These are phyloP conservation scores for Anethum foeniculum DNA, from an alignment of 140 eudicot species.

Conservation along the genomic window DNA sequence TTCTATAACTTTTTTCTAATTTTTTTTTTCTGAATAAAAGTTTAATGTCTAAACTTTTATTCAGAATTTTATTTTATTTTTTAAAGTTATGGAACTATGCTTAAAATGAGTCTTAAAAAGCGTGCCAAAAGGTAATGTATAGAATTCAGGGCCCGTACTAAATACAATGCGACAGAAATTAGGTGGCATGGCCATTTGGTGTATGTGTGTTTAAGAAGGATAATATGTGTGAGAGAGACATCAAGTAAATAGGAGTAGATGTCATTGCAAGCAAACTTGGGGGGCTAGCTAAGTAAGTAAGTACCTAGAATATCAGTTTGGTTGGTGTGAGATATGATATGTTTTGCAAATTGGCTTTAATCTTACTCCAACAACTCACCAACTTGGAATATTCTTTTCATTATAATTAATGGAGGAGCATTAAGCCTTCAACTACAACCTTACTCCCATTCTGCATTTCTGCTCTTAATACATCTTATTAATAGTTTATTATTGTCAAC, in stretches of 20 bases:
- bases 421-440: background rate
- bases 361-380: conserved; percentile 21
- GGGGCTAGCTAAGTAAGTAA: background rate
- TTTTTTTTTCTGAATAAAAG: too few relatives aligned
- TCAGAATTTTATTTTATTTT: too few relatives aligned
- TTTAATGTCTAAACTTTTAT: too few relatives aligned
- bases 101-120: too few relatives aligned
- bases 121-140: too few relatives aligned
- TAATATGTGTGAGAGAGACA: background rate
- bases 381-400: background rate
- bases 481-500: background rate
- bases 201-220: background rate
- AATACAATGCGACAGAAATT: background rate
- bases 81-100: too few relatives aligned
- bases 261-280: conserved; percentile 28
- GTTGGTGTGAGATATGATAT: conserved; percentile 9
- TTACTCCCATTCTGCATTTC: background rate
- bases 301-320: conserved; percentile 8
- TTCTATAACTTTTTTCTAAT: too few relatives aligned
- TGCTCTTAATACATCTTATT: background rate
- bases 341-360: conserved; percentile 2
- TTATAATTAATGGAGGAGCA: background rate
- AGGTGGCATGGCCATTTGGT: conserved; percentile 24
- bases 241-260: background rate
- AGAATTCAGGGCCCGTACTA: too few relatives aligned